Evolutionary conservation across 768 basidiomycete species (phyloP), one percentile per base, ranked within the genome.

Genomic region (Lactarius pseudohatsudake): DNA sequence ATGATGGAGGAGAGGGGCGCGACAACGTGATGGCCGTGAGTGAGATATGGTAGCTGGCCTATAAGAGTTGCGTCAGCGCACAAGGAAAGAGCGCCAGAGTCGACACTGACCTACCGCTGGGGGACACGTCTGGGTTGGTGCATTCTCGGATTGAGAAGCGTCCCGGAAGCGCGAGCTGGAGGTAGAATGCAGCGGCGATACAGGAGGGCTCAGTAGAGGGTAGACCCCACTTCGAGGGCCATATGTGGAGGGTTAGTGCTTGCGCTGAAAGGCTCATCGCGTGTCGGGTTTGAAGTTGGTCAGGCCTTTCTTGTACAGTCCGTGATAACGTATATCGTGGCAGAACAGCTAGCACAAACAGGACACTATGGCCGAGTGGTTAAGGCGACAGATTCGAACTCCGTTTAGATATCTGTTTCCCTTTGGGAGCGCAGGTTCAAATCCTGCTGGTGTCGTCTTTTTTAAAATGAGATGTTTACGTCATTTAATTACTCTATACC

Each of bases 1-100:
- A 87, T 74, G 72, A 93, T 92, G 41, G 87, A 80, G 3, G 83
- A 75, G 32, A 90, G 76, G 1, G 85, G 80, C 0, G 86, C 76
- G 18, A 87, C 76, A 2, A 75, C 71, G 50, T 82, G 79, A 60
- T 82, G 78, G 3, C 80, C 85, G 77, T 91, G 85, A 0, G 81
- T 82, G 41, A 93, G 75, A 71, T 84, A 91, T 2, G 92, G 92
- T 2, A 94, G 79, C 72, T 86, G 86, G 18, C 91, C 91, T 92
- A 54, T 64, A 9, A 54, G 53, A 30, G 43, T 18, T 16, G 40
- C n/a, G 36, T 62, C 30, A 54, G 16, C 38, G 53, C 36, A 26
- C 6, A 45, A 20, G 38, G 34, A 45, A 7, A n/a, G 57, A 66
- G 11, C 8, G 6, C 22, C 57, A 34, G 38, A 43, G 16, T 28